phyloP scores from a whole-genome alignment of 108 stramenopile species.

The Nitzschia palea region DNA sequence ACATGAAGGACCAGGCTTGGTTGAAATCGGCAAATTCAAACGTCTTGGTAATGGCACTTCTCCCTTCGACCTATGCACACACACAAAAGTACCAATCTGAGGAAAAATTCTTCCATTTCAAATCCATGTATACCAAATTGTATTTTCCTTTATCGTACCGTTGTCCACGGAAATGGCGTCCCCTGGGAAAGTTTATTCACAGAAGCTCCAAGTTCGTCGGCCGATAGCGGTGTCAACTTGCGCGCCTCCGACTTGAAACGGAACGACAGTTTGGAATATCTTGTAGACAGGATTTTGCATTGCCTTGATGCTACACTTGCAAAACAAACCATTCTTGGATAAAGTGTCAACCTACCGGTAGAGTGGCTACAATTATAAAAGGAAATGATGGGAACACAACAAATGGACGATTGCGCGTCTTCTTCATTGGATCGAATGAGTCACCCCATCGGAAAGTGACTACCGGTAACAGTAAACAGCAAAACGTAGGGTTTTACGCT shows the following conservation, averaged over 20 bases:
- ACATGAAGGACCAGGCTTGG: constrained; percentile 96
- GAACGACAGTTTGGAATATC: no score
- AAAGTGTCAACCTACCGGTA: background rate
- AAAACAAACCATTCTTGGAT: background rate
- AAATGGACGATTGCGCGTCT: no score
- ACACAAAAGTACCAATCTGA: background rate
- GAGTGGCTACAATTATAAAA: background rate
- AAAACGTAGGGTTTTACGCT: no score
- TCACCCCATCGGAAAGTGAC: no score
- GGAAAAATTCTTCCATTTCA: background rate
- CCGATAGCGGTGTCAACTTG: background rate
- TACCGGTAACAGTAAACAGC: background rate
- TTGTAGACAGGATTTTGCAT: background rate
- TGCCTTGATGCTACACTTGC: background rate
- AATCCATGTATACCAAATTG: background rate
- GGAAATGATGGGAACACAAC: no score
- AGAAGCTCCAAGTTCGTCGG: background rate
- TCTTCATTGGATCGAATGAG: no score
- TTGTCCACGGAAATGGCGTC: constrained; percentile 20
- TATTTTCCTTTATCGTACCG: constrained; percentile 1
- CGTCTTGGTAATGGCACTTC: constrained; percentile 66
- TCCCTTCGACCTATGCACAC: constrained; percentile 15
- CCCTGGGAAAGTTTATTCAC: constrained; percentile 21
- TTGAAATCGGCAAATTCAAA: constrained; percentile 82
- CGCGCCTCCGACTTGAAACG: background rate